Evolutionary conservation across 148 eudicot genomes (phyloP).

Genomic region (Rhododendron williamsianum): DNA sequence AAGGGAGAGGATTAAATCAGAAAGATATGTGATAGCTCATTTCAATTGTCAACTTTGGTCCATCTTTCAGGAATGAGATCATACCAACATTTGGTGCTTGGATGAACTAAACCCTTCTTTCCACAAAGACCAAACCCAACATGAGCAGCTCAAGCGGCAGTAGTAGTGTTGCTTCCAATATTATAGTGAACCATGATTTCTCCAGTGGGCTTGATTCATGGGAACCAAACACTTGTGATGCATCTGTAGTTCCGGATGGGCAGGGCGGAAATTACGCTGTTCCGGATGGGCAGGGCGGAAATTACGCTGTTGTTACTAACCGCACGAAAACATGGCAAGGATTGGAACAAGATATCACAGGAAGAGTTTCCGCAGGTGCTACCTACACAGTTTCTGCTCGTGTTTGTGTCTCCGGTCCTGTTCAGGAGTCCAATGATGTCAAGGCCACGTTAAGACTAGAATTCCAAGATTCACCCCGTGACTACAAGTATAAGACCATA

Average conservation of each 20-base stretch:
- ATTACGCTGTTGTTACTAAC: conserved; percentile 53
- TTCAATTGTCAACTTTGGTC: no score
- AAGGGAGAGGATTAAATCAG: background rate
- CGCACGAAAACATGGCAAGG: conserved; percentile 70
- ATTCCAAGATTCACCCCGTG: conserved; percentile 18
- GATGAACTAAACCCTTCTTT: background rate
- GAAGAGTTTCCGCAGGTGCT: conserved; percentile 38
- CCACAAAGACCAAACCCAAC: conserved; percentile 36
- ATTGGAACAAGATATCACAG: conserved; percentile 75
- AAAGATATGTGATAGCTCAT: background rate
- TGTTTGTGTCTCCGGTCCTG: conserved; percentile 51
- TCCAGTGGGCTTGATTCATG: conserved; percentile 58
- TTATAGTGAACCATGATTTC: conserved; percentile 74
- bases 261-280: conserved; percentile 42
- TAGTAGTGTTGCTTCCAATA: conserved; percentile 27
- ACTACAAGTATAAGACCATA: no score
- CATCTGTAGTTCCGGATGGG: conserved; percentile 36
- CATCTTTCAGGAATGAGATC: no score
- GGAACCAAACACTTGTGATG: conserved; percentile 63
- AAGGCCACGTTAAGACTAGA: conserved; percentile 56
- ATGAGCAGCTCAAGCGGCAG: conserved; percentile 16
- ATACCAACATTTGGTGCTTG: conserved; percentile 1
- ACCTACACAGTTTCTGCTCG: conserved; percentile 52
- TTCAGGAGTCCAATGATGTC: conserved; percentile 34
- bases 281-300: conserved; percentile 28